Conservation (phyloP, 2,329 filamentous ascomycete species). For the Aspergillus novofumigatus region DNA sequence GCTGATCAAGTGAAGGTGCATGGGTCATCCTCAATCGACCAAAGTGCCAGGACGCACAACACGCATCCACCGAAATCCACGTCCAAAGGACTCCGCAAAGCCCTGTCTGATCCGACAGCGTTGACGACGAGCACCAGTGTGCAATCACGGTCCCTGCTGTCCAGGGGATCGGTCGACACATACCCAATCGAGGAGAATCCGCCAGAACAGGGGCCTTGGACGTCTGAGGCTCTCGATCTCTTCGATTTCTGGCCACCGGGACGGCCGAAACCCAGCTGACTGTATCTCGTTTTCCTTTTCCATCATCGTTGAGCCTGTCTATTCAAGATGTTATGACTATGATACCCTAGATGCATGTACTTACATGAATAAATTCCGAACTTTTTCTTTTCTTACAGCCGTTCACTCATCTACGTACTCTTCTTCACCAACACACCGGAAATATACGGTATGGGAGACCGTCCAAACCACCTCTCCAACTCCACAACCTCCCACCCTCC, state of each 20-base stretch:
- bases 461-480: constrained; percentile 40
- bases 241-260: constrained; percentile 43
- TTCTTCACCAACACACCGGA: constrained; percentile 40
- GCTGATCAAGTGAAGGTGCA: background rate
- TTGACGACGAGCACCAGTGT: constrained; percentile 17
- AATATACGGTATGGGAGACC: constrained; percentile 39
- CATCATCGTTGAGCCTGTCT: background rate
- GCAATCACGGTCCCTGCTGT: constrained; percentile 12
- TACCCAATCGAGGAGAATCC: constrained; percentile 12
- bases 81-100: constrained; percentile 26
- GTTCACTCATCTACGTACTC: constrained; percentile 1
- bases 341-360: background rate
- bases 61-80: background rate
- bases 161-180: constrained; percentile 16
- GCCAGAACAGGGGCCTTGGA: constrained; percentile 38
- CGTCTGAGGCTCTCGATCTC: constrained; percentile 38
- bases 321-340: background rate
- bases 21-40: background rate
- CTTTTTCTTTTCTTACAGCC: background rate
- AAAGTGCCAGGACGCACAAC: background rate
- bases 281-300: background rate
- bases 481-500: constrained; percentile 48
- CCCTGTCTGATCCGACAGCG: constrained; percentile 32
- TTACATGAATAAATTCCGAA: background rate
- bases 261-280: constrained; percentile 29